A percentile compares a stretch with the other conserved stretches of the same genome.
These are phyloP conservation scores for Cyclotella kingstonii DNA, from an alignment of 108 stramenopile species.

Conservation along the genomic window DNA sequence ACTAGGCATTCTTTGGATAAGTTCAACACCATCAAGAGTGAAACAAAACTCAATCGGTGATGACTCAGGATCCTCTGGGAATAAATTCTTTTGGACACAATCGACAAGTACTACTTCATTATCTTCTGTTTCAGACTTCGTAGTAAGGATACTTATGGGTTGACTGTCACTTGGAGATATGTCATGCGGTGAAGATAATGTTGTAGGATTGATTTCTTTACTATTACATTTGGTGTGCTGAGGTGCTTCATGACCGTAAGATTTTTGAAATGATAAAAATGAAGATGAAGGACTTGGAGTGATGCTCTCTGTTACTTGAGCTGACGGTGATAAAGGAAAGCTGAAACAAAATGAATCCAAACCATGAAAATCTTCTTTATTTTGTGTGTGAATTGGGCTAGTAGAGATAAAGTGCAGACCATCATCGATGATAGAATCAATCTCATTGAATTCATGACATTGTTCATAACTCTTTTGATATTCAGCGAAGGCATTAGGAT, in stretches of 20 bases:
- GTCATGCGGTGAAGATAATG: conserved; percentile 4
- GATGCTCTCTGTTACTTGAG: background rate
- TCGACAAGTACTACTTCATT: conserved; percentile 2
- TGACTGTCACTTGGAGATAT: conserved; percentile 5
- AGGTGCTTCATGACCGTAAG: background rate
- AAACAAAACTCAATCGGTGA: background rate
- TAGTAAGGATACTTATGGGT: background rate
- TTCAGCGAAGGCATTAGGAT: too few relatives aligned
- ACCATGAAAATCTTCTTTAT: conserved; percentile 12
- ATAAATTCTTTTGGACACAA: conserved; percentile 9
- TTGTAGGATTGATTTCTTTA: background rate
- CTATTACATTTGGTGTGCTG: conserved; percentile 2
- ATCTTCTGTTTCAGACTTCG: background rate
- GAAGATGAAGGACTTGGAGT: background rate
- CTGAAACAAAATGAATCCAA: conserved; percentile 2
- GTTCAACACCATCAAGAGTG: conserved; percentile 5
- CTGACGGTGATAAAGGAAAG: conserved; percentile 6
- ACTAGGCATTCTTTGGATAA: background rate
- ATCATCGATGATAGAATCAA: too few relatives aligned
- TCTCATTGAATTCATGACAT: too few relatives aligned
- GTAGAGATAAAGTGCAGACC: conserved; percentile 15
- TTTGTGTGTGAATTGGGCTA: conserved; percentile 8
- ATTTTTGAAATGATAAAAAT: background rate
- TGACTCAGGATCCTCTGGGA: background rate
- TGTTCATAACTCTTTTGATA: too few relatives aligned